Conservation (phyloP, 768 basidiomycete species). For the Neoboletus brunneissimus region DNA sequence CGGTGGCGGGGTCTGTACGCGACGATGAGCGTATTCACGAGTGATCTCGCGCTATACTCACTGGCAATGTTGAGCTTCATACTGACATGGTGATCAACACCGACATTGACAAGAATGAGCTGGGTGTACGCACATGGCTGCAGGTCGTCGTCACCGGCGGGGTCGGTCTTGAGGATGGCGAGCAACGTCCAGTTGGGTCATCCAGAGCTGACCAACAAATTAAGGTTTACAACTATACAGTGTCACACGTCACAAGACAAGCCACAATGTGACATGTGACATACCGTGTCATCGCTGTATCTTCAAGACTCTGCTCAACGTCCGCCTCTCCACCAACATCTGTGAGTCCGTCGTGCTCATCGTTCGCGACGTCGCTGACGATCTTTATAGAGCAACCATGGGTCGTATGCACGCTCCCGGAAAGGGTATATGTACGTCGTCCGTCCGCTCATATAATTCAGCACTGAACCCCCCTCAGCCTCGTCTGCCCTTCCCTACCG, state of each 20-base stretch:
- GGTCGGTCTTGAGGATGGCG: slow-evolving; percentile 27
- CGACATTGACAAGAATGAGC: neutral
- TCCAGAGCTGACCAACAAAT: slow-evolving; percentile 33
- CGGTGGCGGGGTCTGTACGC: slow-evolving; percentile 85
- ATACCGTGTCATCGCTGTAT: slow-evolving; percentile 22
- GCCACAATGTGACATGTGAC: slow-evolving; percentile 34
- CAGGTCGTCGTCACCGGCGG: slow-evolving; percentile 42
- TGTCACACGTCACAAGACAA: slow-evolving; percentile 22
- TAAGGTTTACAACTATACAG: slow-evolving; percentile 68
- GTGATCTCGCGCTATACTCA: slow-evolving; percentile 39
- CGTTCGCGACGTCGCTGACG: slow-evolving; percentile 13
- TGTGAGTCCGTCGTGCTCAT: slow-evolving; percentile 30
- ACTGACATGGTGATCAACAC: slow-evolving; percentile 32
- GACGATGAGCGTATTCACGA: slow-evolving; percentile 12
- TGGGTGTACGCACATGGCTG: slow-evolving; percentile 25
- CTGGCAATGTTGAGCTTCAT: slow-evolving; percentile 99
- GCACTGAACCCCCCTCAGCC: slow-evolving; percentile 38
- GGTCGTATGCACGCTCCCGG: slow-evolving; percentile 99
- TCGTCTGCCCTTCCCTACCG: slow-evolving; percentile 98
- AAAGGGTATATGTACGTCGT: slow-evolving; percentile 96
- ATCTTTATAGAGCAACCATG: slow-evolving; percentile 53
- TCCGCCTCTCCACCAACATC: slow-evolving; percentile 25
- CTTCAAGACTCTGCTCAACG: slow-evolving; percentile 13
- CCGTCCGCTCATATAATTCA: neutral
- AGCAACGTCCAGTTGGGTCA: neutral